phyloP scores from a whole-genome alignment of 1,284 basidiomycete genomes.

The Malassezia arunalokei region DNA sequence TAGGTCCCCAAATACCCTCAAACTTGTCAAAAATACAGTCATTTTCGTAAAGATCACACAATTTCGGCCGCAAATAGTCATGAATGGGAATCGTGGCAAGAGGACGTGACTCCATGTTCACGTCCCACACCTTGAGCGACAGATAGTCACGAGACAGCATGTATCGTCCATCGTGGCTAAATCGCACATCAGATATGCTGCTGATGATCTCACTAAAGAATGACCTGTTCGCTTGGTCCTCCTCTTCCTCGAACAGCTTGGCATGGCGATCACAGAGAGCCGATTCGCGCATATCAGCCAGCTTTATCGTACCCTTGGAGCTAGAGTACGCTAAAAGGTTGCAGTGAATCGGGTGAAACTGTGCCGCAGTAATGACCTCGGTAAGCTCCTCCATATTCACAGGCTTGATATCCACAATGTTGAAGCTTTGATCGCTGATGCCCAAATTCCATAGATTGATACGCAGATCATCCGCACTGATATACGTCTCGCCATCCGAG shows the following conservation, averaged over 20 bases:
- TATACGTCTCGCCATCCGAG: slow-evolving; percentile 98
- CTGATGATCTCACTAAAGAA: slow-evolving; percentile 99
- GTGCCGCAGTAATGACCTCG: slow-evolving; percentile 97
- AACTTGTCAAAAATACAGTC: slow-evolving; percentile 99
- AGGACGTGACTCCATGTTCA: slow-evolving; percentile 95
- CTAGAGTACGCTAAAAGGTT: slow-evolving; percentile 99
- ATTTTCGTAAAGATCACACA: slow-evolving; percentile 98
- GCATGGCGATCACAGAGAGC: slow-evolving; percentile 92
- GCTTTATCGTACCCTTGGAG: slow-evolving; percentile 98
- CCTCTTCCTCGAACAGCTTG: slow-evolving; percentile 68
- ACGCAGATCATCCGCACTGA: slow-evolving; percentile 90
- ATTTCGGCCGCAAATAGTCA: slow-evolving; percentile 89
- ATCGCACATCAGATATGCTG: slow-evolving; percentile 98
- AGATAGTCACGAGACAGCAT: slow-evolving; percentile 94
- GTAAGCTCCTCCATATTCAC: slow-evolving; percentile 99
- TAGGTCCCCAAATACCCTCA: slow-evolving; percentile 49
- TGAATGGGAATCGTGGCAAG: slow-evolving; percentile 98
- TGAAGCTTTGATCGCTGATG: slow-evolving; percentile 98
- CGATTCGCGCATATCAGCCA: slow-evolving; percentile 99
- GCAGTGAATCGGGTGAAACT: slow-evolving; percentile 95
- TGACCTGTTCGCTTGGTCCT: slow-evolving; percentile 89
- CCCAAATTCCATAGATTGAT: slow-evolving; percentile 98
- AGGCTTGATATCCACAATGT: slow-evolving; percentile 99
- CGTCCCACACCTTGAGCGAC: slow-evolving; percentile 97
- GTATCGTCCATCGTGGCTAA: slow-evolving; percentile 91